A percentile compares a stretch with the other conserved stretches of the same genome.
phyloP scores from a whole-genome alignment of 257 asterid genomes.

The Solanum habrochaites region DNA sequence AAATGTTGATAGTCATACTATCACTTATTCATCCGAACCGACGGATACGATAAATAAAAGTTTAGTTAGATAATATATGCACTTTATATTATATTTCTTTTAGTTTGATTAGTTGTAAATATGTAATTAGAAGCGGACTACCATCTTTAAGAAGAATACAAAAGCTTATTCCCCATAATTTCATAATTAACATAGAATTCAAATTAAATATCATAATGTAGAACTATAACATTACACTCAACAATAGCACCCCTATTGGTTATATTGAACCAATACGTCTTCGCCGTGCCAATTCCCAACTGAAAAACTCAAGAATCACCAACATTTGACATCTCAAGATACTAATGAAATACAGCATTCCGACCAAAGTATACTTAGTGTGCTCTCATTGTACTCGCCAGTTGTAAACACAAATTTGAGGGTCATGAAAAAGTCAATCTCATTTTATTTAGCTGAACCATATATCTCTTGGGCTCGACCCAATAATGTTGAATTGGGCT shows the following conservation, averaged over 20 bases:
- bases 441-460: slow-evolving; percentile 8
- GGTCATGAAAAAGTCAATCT: slow-evolving; percentile 11
- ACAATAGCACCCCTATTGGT: slow-evolving; percentile 9
- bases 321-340: slow-evolving; percentile 27
- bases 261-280: neutral
- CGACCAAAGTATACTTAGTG: slow-evolving; percentile 16
- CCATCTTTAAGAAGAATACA: too few relatives aligned
- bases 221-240: slow-evolving; percentile 10
- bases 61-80: too few relatives aligned
- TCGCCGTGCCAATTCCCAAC: slow-evolving; percentile 12
- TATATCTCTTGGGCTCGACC: slow-evolving; percentile 38
- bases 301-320: slow-evolving; percentile 45
- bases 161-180: too few relatives aligned
- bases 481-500: neutral
- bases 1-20: too few relatives aligned
- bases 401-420: slow-evolving; percentile 18
- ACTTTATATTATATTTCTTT: too few relatives aligned
- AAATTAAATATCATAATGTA: slow-evolving; percentile 1
- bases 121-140: too few relatives aligned
- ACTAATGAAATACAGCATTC: slow-evolving; percentile 4
- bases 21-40: too few relatives aligned
- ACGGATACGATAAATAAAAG: too few relatives aligned
- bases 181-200: too few relatives aligned
- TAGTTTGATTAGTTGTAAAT: too few relatives aligned
- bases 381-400: slow-evolving; percentile 30